Evolutionary conservation across 768 basidiomycete genomes (phyloP).

Genomic region (Hygrocybe punicea): DNA sequence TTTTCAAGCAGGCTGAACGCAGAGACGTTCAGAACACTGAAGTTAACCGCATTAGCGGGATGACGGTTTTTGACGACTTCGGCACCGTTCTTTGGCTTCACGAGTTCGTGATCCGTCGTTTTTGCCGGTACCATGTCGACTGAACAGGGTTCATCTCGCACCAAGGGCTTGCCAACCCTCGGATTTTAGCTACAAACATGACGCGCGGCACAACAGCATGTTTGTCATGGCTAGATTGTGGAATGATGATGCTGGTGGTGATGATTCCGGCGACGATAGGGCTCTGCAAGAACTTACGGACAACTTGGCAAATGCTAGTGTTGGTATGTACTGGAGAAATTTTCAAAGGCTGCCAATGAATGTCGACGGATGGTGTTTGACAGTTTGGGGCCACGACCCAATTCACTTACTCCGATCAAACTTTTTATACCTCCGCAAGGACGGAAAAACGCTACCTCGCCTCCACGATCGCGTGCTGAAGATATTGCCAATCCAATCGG

Average conservation of each 20-base stretch:
- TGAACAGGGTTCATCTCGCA: constrained; percentile 5
- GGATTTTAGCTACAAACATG: constrained; percentile 80
- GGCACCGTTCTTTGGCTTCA: constrained; percentile 65
- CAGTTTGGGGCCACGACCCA: constrained; percentile 47
- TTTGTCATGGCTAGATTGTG: constrained; percentile 59
- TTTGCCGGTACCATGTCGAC: background rate
- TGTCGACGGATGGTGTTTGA: background rate
- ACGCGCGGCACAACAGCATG: constrained; percentile 56
- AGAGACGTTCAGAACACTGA: constrained; percentile 42
- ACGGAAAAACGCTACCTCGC: constrained; percentile 29
- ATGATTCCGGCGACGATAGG: constrained; percentile 27
- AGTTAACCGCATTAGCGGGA: constrained; percentile 59
- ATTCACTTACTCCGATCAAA: constrained; percentile 50
- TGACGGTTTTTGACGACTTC: constrained; percentile 54
- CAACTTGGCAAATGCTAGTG: constrained; percentile 29
- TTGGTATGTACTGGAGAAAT: constrained; percentile 26
- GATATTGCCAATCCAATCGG: constrained; percentile 34
- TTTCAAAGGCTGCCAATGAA: background rate
- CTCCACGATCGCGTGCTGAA: constrained; percentile 46
- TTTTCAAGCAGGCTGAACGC: constrained; percentile 50
- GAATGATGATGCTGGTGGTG: constrained; percentile 29
- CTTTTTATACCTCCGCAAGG: constrained; percentile 44
- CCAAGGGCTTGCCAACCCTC: constrained; percentile 56
- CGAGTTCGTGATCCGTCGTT: constrained; percentile 50
- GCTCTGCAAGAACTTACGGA: constrained; percentile 33